Evolutionary conservation across 2,329 filamentous ascomycete species (phyloP).

Genomic region (Penicillium sp.): DNA sequence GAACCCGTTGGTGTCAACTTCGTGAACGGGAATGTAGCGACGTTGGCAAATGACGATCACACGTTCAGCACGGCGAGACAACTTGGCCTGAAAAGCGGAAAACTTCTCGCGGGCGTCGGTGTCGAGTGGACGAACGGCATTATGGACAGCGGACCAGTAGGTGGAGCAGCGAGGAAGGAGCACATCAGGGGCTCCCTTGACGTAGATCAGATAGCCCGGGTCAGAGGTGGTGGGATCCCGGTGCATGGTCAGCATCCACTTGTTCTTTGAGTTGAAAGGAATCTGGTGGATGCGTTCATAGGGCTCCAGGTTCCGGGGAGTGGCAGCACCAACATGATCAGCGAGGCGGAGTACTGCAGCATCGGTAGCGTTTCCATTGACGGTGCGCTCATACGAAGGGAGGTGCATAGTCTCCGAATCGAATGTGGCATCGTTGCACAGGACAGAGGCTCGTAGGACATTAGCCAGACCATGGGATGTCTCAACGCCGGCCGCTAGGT

Average conservation of each 20-base stretch:
- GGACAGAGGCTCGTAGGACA: constrained; percentile 63
- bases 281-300: constrained; percentile 71
- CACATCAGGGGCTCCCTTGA: constrained; percentile 79
- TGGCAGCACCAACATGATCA: constrained; percentile 64
- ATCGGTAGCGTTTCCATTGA: constrained; percentile 78
- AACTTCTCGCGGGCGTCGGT: constrained; percentile 52
- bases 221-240: constrained; percentile 39
- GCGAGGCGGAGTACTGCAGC: constrained; percentile 73
- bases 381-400: constrained; percentile 64
- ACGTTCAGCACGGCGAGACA: constrained; percentile 71
- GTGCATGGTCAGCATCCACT: constrained; percentile 72
- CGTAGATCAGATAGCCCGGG: constrained; percentile 46
- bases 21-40: constrained; percentile 49
- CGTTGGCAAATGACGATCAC: constrained; percentile 71
- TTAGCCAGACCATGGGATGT: constrained; percentile 55
- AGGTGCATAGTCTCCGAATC: constrained; percentile 65
- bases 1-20: constrained; percentile 54
- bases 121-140: constrained; percentile 58
- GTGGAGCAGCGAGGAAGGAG: constrained; percentile 66
- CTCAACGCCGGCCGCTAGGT: constrained; percentile 19
- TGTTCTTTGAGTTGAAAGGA: constrained; percentile 82
- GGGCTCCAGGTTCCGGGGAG: constrained; percentile 57
- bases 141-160: constrained; percentile 61
- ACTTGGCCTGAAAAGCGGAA: constrained; percentile 66
- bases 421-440: constrained; percentile 77